Evolutionary conservation across 1,284 basidiomycete species (phyloP), one percentile per base, ranked within the genome.

Genomic region (Tylopilus orsonianus): DNA sequence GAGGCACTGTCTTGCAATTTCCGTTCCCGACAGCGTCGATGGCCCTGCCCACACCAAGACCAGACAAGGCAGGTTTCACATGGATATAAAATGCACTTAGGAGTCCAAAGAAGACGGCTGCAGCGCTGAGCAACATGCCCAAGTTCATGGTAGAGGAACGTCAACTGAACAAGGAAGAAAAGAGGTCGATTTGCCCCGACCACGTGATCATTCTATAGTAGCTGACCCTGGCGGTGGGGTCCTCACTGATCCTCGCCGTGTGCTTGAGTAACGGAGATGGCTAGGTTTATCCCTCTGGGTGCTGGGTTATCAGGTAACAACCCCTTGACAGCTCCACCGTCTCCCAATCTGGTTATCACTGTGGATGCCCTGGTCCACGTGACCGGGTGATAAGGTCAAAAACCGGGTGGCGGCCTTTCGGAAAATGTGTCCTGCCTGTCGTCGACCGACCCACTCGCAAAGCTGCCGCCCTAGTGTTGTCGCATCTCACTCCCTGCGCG

Each of bases 1-100:
- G 73, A n/a, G 75, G 71, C 14, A 83, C 67, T 1, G 58, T 65
- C 26, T 57, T 71, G 59, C 84, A 85, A 24, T 74, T 52, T 4
- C 60, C 57, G 55, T 79, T 80, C 13, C 76, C 76, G 3, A 79
- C 50, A 4, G 74, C 50, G 35, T 72, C 56, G 5, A 80, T 56
- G 26, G 60, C 55, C 22, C 79, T 73, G 39, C 74, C 74, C n/a
- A 72, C 50, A 1, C 81, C 81, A 3, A 65, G 44, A 2, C 62
- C 54, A 16, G 52, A 45, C 26, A 82, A 61, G 2, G 71, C 55
- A 0, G 75, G 75, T 44, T 68, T 71, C 7, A 77, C 34, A 33
- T 70, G 63, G 29, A 75, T 64, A 63, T 77, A 79, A 8, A 73
- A 48, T 14, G 55, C 61, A n/a, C 34, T 58, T 4, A 65, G 8